phyloP scores from a whole-genome alignment of 768 basidiomycete genomes.

The Phylloporus sp. region DNA sequence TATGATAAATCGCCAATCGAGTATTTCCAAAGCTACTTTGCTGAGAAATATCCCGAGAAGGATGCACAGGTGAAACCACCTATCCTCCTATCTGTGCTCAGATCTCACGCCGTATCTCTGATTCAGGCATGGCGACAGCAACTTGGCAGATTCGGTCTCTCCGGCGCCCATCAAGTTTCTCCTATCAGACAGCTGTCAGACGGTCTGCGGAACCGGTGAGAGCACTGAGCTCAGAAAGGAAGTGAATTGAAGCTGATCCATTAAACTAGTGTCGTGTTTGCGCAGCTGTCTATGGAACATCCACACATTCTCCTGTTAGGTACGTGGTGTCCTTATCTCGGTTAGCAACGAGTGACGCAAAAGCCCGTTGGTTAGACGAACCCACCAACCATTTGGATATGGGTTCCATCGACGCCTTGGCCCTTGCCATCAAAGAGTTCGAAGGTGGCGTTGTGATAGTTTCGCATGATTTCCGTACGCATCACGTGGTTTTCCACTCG shows the following conservation, averaged over 20 bases:
- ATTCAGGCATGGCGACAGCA: conserved; percentile 87
- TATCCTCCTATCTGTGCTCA: conserved; percentile 5
- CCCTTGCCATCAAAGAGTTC: conserved; percentile 92
- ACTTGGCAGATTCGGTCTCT: conserved; percentile 93
- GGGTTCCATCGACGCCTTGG: conserved; percentile 96
- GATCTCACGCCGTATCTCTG: conserved; percentile 9
- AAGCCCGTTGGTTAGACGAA: conserved; percentile 53
- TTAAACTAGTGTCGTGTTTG: conserved; percentile 78
- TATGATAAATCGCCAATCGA: conserved; percentile 90
- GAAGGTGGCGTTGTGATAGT: conserved; percentile 99
- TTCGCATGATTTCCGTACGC: conserved; percentile 97
- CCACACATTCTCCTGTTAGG: conserved; percentile 90
- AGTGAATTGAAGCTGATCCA: conserved; percentile 12
- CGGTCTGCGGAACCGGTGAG: conserved; percentile 89
- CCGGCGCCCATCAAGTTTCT: conserved; percentile 88
- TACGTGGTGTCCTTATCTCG: conserved; percentile 32
- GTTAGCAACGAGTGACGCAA: conserved; percentile 3
- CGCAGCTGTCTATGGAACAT: conserved; percentile 95
- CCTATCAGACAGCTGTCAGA: conserved; percentile 95
- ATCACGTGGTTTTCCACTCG: conserved; percentile 2
- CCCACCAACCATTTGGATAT: conserved; percentile 98
- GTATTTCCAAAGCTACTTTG: conserved; percentile 83
- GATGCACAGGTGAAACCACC: conserved; percentile 55
- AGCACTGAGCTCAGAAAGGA: conserved; percentile 6
- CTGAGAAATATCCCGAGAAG: conserved; percentile 88